Base-by-base conservation (phyloP, 176 grass and related monocot genomes). In the Avena sativa region DNA sequence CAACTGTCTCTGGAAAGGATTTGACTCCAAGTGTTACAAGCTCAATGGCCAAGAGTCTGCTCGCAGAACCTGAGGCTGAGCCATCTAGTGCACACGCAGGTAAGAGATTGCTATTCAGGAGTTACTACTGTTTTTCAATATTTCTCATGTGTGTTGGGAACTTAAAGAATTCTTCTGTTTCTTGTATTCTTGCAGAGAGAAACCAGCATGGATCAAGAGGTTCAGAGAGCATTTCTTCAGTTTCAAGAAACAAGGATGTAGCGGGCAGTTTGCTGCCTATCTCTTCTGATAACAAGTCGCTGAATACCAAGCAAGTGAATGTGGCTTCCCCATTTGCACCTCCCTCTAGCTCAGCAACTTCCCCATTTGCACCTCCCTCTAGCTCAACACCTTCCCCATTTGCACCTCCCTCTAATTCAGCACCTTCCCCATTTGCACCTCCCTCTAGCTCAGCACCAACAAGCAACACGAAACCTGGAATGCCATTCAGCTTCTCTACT, bases 401-500 rank as follows among this genome's bases (percentile, higher is more conserved):
- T 79, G 38, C 65, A 83, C 49, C 74, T 4, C 19, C 58, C 6
- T 60, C 79, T 71, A 70, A 53, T 71, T 87, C 81, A 76, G 81
- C 71, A 74, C 62, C 60, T 43, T 43, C 40, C 40, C 40, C 79
- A 57, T 40, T 8, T 79, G 38, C 65, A 83, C 49, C 74, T 4
- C 19, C 58, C 6, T 60, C 79, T 71, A 70, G 61, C 77, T 87
- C 81, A 76, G 81, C 71, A 74, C 71, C 60, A 82, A 81, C 68
- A 58, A 52, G 81, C 83, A 85, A 78, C 67, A 69, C 53, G 47
- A 90, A 81, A 89, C 72, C 88, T 89, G 86, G 51, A 81, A 79
- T 70, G 40, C 58, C 81, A 76, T 84, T 69, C 59, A 87, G 69
- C 51, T 88, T 82, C 86, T 87, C 89, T 82, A 85, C 88, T 85